Base-by-base conservation (phyloP, 2,329 filamentous ascomycete species). In the Exophiala spinifera region DNA sequence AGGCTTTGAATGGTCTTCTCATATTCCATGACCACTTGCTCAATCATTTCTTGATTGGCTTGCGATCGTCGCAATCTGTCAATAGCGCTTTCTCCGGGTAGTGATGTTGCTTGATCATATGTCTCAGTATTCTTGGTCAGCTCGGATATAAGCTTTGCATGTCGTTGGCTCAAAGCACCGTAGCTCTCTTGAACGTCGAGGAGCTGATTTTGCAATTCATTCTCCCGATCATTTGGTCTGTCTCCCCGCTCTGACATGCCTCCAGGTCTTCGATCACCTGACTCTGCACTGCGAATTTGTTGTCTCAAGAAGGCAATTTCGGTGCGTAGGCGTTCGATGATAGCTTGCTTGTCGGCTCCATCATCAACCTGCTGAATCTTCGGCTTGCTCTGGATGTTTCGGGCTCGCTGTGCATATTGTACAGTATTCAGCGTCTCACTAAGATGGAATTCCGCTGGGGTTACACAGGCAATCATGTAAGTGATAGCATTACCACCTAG, bases 381-480 rank as follows among this genome's bases (percentile, higher is more conserved):
- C 6, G 94, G 95, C 71, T 96, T 97, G 74, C 89, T 96, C 76
- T 99, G 94, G 57, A 99, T 99, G 1, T 91, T 91, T 61, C 94
- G 87, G 59, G 94, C 95, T 61, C 94, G 84, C 74, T 97, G 94
- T 5, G 94, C 94, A 72, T 99, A 99, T 70, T 96, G 89, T 19
- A 99, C 89, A 0, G 94, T 99, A 70, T 99, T 99, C 54, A 99
- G 77, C 0, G 95, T 97, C 74, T 99, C 94, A 74, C 91, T 97
- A 42, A 99, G 78, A 70, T 99, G 94, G 68, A 99, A 99, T 69
- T 96, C 91, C 13, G 92, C 90, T 0, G 91, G 92, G 1, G 92
- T 99, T 25, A 99, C 91, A 73, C 94, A 99, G 7, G 94, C 94
- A 74, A 99, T 94, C 94, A 99, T 97, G 74, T 97, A 99, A 0